Base-by-base conservation (phyloP, 176 grass and related monocot species). In the Aegilops tauschii region DNA sequence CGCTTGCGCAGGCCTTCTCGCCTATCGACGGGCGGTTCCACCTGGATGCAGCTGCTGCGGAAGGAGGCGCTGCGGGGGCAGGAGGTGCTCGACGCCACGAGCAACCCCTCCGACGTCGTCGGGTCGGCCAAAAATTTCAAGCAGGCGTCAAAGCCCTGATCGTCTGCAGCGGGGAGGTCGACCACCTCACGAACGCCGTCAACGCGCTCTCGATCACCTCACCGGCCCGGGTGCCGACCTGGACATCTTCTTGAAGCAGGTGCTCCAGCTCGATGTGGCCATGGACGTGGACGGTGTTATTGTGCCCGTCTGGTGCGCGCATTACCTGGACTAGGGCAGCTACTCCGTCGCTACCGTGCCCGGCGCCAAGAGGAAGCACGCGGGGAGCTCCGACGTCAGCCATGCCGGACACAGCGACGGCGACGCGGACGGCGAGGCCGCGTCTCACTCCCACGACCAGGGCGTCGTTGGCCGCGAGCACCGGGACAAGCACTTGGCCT, bases 111-210 rank as follows among this genome's bases (percentile, higher is more conserved):
- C 11, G 42, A 42, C 10, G 65, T 86, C 40, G 72, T 76, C 0
- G 50, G 84, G 6, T 80, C 76, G 3, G 36, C 76, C 25, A 40
- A 56, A 42, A 31, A 17, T 80, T 86, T 35, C 77, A 72, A 3
- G 65, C 66, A 0, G 77, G 77, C 2, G 36, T 87, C 37, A 45
- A 11, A 29, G 4, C 56, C 3, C 39, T 87, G 21, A 36, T 87
- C 78, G 67, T 36, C 9, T 49, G 56, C 78, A 73, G 56, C 85
- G 67, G 39, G 18, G 85, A 81, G 85, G 78, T 87, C 8, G 68
- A 87, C 58, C 68, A 78, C 20, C 78, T 87, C 56, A 29, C 20
- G 1, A 37, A 50, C 8, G 85, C 85, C 77, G 85, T 73, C 66
- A 67, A 86, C 1, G 52, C 61, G 13, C 77, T 86, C 28, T 37